Evolutionary conservation across 148 eudicot species (phyloP), one percentile per base, ranked within the genome.

Genomic region (Persicaria maculosa): DNA sequence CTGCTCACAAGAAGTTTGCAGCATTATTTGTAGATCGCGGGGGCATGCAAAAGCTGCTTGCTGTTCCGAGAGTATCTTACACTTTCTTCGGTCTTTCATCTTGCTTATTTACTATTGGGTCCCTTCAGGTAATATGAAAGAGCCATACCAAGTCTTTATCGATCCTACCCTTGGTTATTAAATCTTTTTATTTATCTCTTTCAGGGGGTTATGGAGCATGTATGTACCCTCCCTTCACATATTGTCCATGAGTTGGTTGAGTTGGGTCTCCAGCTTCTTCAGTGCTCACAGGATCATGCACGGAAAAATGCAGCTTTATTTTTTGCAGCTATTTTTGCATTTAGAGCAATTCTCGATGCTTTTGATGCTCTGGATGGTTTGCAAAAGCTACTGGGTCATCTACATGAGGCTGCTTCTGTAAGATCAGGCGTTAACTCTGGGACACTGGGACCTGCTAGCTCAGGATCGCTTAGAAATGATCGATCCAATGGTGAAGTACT

Each of bases 1-100:
- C 97, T 77, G 99, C 99, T 80, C 99, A 95, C 78, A 83, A 87
- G 76, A 95, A 92, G 80, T 95, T 95, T 83, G 93, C 99, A 83
- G 89, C 91, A 48, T 47, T 85, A 55, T 90, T 95, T 83, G 97
- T 95, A 79, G 99, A 90, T 82, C 93, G 93, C 43, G 92, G 97
- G 79, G 99, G 99, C 84, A 88, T 95, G 76, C 97, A 95, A 76
- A 90, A 84, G 72, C 81, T 95, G 78, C 94, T 95, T 83, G 87
- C 86, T 72, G 90, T 84, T 70, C 94, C 99, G 20, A 89, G 96
- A 78, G 87, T 79, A 69, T 10, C 88, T 45, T 90, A 87, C 71
- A 92, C 97, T 36, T 95, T 79, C 77, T 84, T 82, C 82, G 99
- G 99, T 64, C 90, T 95, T 62, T 90, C 99, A 31, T 92, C 99